Conservation (phyloP, 23 red algal genomes). For the Gracilariopsis chorda region DNA sequence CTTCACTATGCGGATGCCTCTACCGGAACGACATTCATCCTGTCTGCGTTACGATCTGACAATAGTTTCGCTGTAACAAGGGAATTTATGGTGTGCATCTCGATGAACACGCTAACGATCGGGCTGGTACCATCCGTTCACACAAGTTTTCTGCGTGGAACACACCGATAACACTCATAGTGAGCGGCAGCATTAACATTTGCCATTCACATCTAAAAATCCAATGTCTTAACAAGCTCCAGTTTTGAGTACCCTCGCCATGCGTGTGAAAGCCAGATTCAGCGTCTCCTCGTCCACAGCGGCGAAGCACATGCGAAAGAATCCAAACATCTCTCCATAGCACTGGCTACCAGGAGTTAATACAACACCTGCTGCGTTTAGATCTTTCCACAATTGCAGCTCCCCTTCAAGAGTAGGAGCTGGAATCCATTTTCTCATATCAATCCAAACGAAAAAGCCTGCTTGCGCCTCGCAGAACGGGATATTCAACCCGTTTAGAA, state of each 20-base stretch:
- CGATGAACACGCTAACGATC: no score
- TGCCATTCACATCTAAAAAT: no score
- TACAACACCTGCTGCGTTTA: constrained; percentile 19
- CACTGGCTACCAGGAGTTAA: constrained; percentile 27
- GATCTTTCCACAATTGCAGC: constrained; percentile 32
- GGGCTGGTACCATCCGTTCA: no score
- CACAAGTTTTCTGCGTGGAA: no score
- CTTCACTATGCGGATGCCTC: no score
- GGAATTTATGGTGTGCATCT: no score
- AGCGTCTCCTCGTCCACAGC: constrained; percentile 15
- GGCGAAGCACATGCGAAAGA: constrained; percentile 61
- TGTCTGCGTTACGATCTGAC: no score
- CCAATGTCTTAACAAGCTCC: no score
- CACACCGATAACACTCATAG: no score
- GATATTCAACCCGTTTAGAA: constrained; percentile 8
- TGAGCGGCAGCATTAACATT: no score
- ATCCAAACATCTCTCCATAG: constrained; percentile 4
- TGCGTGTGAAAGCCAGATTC: neutral
- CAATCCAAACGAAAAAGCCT: constrained; percentile 53
- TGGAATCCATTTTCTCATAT: constrained; percentile 36
- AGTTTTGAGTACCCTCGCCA: neutral
- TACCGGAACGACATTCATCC: no score
- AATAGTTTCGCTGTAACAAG: no score
- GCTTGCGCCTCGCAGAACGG: constrained; percentile 36
- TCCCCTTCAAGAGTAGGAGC: neutral